These are phyloP conservation scores for Stygiomarasmius scandens DNA, from an alignment of 1,284 basidiomycete species.

Conservation along the genomic window DNA sequence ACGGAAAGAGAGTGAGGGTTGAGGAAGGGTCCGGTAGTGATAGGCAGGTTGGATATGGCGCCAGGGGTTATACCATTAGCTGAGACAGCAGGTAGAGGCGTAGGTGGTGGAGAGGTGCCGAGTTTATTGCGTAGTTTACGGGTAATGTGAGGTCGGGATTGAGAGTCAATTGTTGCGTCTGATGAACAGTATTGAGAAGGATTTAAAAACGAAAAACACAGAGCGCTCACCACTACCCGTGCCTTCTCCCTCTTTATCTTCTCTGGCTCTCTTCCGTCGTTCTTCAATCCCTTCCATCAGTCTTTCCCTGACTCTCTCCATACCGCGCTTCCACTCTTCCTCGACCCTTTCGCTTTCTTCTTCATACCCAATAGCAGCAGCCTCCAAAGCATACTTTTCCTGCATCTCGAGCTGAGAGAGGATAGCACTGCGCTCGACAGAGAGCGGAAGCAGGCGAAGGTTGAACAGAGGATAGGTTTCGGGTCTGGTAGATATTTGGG, in stretches of 20 bases:
- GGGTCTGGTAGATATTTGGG: slow-evolving; percentile 67
- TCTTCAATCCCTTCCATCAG: slow-evolving; percentile 84
- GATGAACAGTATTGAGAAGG: slow-evolving; percentile 11
- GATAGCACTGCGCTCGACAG: slow-evolving; percentile 73
- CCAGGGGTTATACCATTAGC: slow-evolving; percentile 33
- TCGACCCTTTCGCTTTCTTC: slow-evolving; percentile 77
- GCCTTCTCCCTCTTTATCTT: slow-evolving; percentile 82
- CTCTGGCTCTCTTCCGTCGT: slow-evolving; percentile 68
- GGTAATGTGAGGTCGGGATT: slow-evolving; percentile 77
- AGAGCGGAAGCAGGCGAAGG: slow-evolving; percentile 68
- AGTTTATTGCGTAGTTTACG: slow-evolving; percentile 79
- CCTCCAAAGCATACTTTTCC: slow-evolving; percentile 64
- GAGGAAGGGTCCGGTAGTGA: slow-evolving; percentile 66
- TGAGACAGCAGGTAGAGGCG: slow-evolving; percentile 47
- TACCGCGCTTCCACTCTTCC: slow-evolving; percentile 74
- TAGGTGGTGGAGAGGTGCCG: slow-evolving; percentile 64
- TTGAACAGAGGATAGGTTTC: slow-evolving; percentile 65
- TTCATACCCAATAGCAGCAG: slow-evolving; percentile 68
- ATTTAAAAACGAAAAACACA: slow-evolving; percentile 4
- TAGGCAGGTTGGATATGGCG: slow-evolving; percentile 46
- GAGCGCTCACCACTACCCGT: slow-evolving; percentile 55
- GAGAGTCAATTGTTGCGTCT: slow-evolving; percentile 73
- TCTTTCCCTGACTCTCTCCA: slow-evolving; percentile 70
- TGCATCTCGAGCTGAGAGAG: slow-evolving; percentile 65
- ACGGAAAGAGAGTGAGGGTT: slow-evolving; percentile 81